Conservation (phyloP, 768 basidiomycete genomes). For the Lentinula lateritia region DNA sequence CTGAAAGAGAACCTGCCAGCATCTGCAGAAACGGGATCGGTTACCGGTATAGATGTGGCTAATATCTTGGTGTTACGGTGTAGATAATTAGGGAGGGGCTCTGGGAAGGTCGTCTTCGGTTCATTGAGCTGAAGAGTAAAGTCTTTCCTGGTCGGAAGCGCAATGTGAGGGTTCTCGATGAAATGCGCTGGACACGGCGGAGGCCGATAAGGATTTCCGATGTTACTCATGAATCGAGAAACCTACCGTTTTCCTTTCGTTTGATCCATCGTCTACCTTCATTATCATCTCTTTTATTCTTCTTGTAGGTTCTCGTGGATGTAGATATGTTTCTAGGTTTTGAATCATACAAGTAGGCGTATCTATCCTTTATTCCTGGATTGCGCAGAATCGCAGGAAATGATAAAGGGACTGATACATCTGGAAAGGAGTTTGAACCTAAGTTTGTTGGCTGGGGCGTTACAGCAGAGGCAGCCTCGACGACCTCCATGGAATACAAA, state of each 20-base stretch:
- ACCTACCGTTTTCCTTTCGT: slow-evolving; percentile 72
- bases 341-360: slow-evolving; percentile 41
- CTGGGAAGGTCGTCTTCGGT: slow-evolving; percentile 60
- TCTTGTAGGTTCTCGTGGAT: slow-evolving; percentile 24
- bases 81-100: slow-evolving; percentile 68
- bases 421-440: neutral
- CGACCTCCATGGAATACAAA: neutral
- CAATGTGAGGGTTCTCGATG: slow-evolving; percentile 66
- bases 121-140: slow-evolving; percentile 38
- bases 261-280: slow-evolving; percentile 77
- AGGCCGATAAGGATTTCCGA: neutral
- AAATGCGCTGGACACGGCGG: slow-evolving; percentile 49
- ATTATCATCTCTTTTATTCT: slow-evolving; percentile 48
- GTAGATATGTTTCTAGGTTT: slow-evolving; percentile 11
- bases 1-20: slow-evolving; percentile 76
- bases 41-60: slow-evolving; percentile 29
- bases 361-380: slow-evolving; percentile 45
- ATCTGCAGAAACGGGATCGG: slow-evolving; percentile 51
- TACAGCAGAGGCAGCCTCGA: neutral
- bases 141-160: slow-evolving; percentile 56
- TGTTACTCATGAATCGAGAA: neutral
- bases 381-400: slow-evolving; percentile 69
- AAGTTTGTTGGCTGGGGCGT: neutral
- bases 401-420: slow-evolving; percentile 47
- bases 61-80: slow-evolving; percentile 55